These are phyloP conservation scores for Flueggea neowawraea DNA, from an alignment of 441 rosid genomes.

Conservation along the genomic window DNA sequence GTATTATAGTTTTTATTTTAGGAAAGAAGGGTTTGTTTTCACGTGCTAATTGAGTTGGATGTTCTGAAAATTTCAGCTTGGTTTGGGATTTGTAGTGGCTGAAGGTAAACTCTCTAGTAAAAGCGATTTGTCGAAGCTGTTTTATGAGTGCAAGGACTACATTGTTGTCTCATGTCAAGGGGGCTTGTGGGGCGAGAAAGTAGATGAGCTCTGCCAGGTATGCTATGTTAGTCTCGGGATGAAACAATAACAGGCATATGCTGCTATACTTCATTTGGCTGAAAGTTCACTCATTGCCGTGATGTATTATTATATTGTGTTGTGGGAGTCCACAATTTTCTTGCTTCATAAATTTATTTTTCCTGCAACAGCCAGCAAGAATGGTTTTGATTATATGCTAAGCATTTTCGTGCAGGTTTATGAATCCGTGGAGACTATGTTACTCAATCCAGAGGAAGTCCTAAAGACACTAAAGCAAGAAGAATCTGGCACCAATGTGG, in stretches of 20 bases:
- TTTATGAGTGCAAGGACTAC: slow-evolving; percentile 81
- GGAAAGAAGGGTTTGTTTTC: background rate
- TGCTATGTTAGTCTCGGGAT: background rate
- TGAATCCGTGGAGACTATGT: slow-evolving; percentile 62
- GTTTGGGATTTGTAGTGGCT: slow-evolving; percentile 63
- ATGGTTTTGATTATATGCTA: background rate
- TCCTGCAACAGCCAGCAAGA: too few relatives aligned
- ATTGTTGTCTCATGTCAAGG: slow-evolving; percentile 64
- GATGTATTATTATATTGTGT: too few relatives aligned
- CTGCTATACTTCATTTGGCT: too few relatives aligned
- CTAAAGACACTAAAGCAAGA: slow-evolving; percentile 49
- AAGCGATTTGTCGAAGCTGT: slow-evolving; percentile 62
- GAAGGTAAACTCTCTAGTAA: slow-evolving; percentile 55
- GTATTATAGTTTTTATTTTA: too few relatives aligned
- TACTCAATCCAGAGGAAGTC: slow-evolving; percentile 58
- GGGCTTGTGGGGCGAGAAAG: slow-evolving; percentile 52
- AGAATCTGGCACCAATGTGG: slow-evolving; percentile 15
- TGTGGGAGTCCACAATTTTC: too few relatives aligned
- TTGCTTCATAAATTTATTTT: background rate
- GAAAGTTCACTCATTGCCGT: too few relatives aligned
- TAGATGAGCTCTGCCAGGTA: slow-evolving; percentile 90
- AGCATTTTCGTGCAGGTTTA: slow-evolving; percentile 40
- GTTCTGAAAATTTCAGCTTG: slow-evolving; percentile 46
- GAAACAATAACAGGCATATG: too few relatives aligned
- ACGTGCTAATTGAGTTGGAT: slow-evolving; percentile 14